Base-by-base conservation (phyloP, 768 basidiomycete species). In the Mycena rebaudengoi region DNA sequence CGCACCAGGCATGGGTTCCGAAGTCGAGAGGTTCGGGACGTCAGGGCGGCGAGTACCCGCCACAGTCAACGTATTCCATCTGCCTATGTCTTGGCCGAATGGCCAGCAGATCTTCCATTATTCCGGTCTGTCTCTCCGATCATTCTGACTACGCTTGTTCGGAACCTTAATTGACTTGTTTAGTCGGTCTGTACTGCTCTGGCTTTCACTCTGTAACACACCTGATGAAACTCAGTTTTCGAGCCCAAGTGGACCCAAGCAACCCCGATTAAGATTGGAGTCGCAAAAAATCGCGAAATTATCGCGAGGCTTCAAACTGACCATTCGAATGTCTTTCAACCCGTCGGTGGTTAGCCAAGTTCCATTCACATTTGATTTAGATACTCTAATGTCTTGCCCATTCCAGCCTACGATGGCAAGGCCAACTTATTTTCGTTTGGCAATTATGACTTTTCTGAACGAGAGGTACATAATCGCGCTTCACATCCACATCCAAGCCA, bases 341-440 rank as follows among this genome's bases (percentile, higher is more conserved):
- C 70, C 7, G 60, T 68, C 7, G 77, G 72, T n/a, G n/a, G n/a
- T n/a, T n/a, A 39, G 76, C 75, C 74, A 18, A 55, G 71, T 40
- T 18, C 40, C 10, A 12, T n/a, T n/a, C 2, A 5, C n/a, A n/a
- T n/a, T 28, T 25, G 14, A 3, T 12, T 8, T 56, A 14, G 37
- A 46, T 54, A 25, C 35, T 11, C 28, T 43, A 3, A 2, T 53
- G 12, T 16, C 18, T 7, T 11, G 16, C 8, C 2, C 14, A 12
- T 16, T 2, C 11, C 20, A 79, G 78, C 74, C 1, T 79, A 66
- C 50, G 78, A 78, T 55, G 78, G 78, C 8, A 74, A 76, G 54
- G 74, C 74, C 45, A 79, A 79, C 46, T 51, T 79, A 0, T 79
- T 49, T 30, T 58, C 56, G 5, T 58, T 49, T 46, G 16, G 3